Percentiles rank a stretch among this genome's conserved stretches.
phyloP scores from a whole-genome alignment of 2,329 filamentous ascomycete species.

The Epichloe glyceriae region DNA sequence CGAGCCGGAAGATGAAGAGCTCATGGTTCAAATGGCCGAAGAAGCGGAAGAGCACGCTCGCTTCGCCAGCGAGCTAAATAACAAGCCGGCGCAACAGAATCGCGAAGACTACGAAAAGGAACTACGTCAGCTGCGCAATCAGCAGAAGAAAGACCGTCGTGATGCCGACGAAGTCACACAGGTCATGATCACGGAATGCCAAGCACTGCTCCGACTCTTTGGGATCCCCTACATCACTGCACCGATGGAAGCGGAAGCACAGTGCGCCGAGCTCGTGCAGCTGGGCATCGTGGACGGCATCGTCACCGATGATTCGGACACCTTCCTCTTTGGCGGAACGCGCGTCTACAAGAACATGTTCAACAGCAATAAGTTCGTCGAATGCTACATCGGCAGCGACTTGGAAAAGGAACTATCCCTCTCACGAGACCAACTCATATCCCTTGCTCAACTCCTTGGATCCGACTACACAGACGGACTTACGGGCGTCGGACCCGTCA shows the following conservation, averaged over 20 bases:
- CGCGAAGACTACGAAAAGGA: slow-evolving; percentile 75
- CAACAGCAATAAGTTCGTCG: slow-evolving; percentile 94
- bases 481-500: slow-evolving; percentile 83
- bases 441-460: slow-evolving; percentile 79
- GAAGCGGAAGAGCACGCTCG: slow-evolving; percentile 91
- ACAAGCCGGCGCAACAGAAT: slow-evolving; percentile 56
- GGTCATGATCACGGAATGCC: slow-evolving; percentile 91
- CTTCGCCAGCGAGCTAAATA: slow-evolving; percentile 79
- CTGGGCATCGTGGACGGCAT: slow-evolving; percentile 91
- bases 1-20: slow-evolving; percentile 83
- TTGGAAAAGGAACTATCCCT: slow-evolving; percentile 83
- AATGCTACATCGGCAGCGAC: slow-evolving; percentile 79
- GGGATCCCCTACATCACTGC: slow-evolving; percentile 94
- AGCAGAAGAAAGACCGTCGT: slow-evolving; percentile 90
- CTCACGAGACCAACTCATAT: slow-evolving; percentile 74
- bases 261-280: slow-evolving; percentile 81
- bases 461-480: slow-evolving; percentile 93
- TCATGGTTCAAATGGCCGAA: slow-evolving; percentile 71
- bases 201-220: slow-evolving; percentile 78
- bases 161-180: slow-evolving; percentile 96
- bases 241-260: slow-evolving; percentile 97
- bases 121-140: slow-evolving; percentile 71
- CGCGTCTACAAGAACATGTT: slow-evolving; percentile 99
- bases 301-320: slow-evolving; percentile 94
- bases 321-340: slow-evolving; percentile 91